Base-by-base conservation (phyloP, 179 eudicot genomes). In the Dionaea muscipula region DNA sequence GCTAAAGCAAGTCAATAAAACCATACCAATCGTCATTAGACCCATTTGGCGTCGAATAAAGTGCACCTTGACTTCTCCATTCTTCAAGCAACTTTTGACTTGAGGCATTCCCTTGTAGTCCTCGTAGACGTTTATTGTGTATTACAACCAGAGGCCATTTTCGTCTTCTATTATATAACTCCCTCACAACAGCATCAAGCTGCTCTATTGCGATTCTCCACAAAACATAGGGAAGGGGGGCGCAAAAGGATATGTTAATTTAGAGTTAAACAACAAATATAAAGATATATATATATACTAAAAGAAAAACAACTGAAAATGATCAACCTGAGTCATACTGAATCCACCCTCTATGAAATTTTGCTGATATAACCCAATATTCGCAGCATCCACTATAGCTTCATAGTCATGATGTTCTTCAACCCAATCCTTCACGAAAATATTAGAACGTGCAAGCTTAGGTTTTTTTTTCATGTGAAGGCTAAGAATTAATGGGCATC, bases 11-110 rank as follows among this genome's bases (percentile, higher is more conserved):
- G 55, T 17, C 26, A 13, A 5, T 24, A 27, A 51, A 50, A 31
- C 41, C 63, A 50, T 67, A 90, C 98, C 98, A 91, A 56, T 91
- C 98, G 69, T 91, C 98, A 70, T 91, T 87, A 22, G 98, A 91
- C 61, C 96, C 94, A 68, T 53, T 64, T 23, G 98, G 98, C 51
- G 98, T 91, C 61, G 78, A 81, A 67, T 84, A 87, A 7, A 91
- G 78, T 43, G 65, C 68, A 48, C 84, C 84, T 58, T 61, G 59
- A 55, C 73, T 73, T 25, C 61, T 72, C 91, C 94, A 87, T 56
- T 82, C 78, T 25, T 87, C 79, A 33, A 91, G 63, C 27, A 84
- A 53, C 71, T 71, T 79, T 53, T 77, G 75, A 57, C 65, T 61
- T 24, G 70, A 51, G 61, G 88, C 75, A 62, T 77, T 72, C 39